Conservation (phyloP, 2,329 filamentous ascomycete species). For the Pleoardoris graminearum region DNA sequence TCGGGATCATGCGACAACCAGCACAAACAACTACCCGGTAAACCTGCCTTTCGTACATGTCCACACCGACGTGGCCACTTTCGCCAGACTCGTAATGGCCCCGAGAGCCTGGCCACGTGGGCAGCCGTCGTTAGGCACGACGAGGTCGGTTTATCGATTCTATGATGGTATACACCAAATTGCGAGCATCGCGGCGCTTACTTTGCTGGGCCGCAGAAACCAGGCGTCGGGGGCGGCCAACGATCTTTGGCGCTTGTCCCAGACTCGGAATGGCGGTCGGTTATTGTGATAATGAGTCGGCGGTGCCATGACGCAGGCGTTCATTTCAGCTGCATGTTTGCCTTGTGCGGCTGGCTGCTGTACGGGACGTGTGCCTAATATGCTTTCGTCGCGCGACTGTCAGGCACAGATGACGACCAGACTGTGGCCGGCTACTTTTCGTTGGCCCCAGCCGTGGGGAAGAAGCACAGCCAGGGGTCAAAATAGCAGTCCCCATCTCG, state of each 20-base stretch:
- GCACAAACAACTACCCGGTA: too few relatives aligned
- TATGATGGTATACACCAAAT: constrained; percentile 5
- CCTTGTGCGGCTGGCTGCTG: not conserved
- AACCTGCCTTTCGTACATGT: too few relatives aligned
- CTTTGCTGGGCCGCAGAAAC: not conserved
- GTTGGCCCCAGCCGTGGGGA: not conserved
- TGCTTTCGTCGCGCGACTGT: not conserved
- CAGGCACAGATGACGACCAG: too few relatives aligned
- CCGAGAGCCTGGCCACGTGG: not conserved
- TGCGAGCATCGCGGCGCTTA: constrained; percentile 4
- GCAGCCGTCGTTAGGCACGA: not conserved
- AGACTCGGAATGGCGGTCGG: not conserved
- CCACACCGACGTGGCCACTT: not conserved
- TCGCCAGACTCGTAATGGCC: not conserved
- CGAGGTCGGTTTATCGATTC: constrained; percentile 3
- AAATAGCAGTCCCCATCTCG: constrained; percentile 4
- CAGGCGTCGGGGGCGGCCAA: not conserved
- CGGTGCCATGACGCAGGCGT: constrained; percentile 34
- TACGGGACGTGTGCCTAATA: not conserved
- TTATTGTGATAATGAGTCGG: not conserved
- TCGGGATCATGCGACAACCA: too few relatives aligned
- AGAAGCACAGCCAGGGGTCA: not conserved
- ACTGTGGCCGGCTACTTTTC: too few relatives aligned
- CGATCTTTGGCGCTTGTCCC: constrained; percentile 2
- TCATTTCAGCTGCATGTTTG: constrained; percentile 19